Base-by-base conservation (phyloP, 371 early-diverging fungal species). In the Mucor velutinosus region DNA sequence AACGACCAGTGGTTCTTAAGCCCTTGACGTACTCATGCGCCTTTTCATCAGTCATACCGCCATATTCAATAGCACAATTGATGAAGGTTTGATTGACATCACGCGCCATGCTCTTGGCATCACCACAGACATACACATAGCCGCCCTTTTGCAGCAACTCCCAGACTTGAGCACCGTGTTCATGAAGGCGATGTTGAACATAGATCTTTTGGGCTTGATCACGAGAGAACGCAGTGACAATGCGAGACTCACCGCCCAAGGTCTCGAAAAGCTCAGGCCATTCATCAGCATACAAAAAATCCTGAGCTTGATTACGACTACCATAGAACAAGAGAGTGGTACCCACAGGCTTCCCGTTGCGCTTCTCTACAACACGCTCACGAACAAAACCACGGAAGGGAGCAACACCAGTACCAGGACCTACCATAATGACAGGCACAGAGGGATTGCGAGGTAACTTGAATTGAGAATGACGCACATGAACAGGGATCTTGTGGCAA, bases 371-470 rank as follows among this genome's bases (percentile, higher is more conserved):
- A 5, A 88, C 89, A 62, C 99, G 93, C 69, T 99, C 98, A 67
- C 91, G 91, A 0, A 97, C 78, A 77, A 99, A 99, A 2, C 93
- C 99, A 35, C 95, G 89, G 93, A 99, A 97, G 27, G 99, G 99
- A 6, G 99, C 99, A 23, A 99, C 94, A 45, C 99, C 99, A 0
- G 99, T 99, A 49, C 99, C 99, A 17, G 99, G 98, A 1, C 99
- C 98, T 33, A 99, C 82, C 98, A 99, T 97, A 55, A 99, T 89
- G 51, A 99, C 82, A 27, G 98, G 97, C 6, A 89, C 77, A 14
- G 82, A 67, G 25, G 87, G 78, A 72, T 95, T 90, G 12, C 87
- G 81, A 30, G 97, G 98, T 62, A 97, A 86, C 60, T 90, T 87
- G 87, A 99, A 99, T 65, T 88, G 84, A 37, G 94, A 94, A 37